phyloP scores from a whole-genome alignment of 1,284 basidiomycete species.

The Testicularia cyperi region DNA sequence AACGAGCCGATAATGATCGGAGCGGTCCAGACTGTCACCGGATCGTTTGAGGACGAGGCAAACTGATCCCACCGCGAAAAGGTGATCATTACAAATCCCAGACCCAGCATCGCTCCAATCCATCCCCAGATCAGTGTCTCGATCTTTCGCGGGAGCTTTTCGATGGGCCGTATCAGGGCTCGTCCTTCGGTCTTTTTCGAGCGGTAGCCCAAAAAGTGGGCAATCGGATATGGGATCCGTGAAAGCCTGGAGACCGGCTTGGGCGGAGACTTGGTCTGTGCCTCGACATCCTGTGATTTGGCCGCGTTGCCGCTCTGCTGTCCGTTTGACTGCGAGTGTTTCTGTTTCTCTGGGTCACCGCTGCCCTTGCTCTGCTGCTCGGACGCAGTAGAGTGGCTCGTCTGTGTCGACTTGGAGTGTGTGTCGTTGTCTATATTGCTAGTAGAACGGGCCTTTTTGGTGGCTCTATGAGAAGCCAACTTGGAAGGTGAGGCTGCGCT shows the following conservation, averaged over 20 bases:
- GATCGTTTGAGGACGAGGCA: constrained; percentile 28
- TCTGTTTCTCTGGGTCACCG: background rate
- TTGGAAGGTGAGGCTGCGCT: background rate
- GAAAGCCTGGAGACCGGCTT: constrained; percentile 25
- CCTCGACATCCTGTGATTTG: constrained; percentile 21
- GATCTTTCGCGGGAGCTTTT: constrained; percentile 28
- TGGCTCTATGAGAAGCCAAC: no score
- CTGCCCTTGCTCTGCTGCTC: background rate
- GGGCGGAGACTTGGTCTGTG: constrained; percentile 6
- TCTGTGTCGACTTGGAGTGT: background rate
- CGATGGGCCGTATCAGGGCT: constrained; percentile 23
- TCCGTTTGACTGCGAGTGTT: no score
- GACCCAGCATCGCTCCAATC: constrained; percentile 37
- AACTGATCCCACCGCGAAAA: constrained; percentile 38
- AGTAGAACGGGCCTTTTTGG: no score
- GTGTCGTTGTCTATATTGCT: background rate
- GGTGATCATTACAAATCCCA: constrained; percentile 36
- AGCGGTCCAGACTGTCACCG: constrained; percentile 26
- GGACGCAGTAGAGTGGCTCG: background rate
- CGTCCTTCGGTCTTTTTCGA: constrained; percentile 8
- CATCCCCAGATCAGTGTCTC: constrained; percentile 42
- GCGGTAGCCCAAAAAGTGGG: constrained; percentile 37
- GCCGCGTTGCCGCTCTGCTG: background rate
- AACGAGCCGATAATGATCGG: constrained; percentile 46
- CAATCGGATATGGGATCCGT: constrained; percentile 31